Conservation (phyloP, 148 eudicot genomes). For the Fagopyrum homotropicum region DNA sequence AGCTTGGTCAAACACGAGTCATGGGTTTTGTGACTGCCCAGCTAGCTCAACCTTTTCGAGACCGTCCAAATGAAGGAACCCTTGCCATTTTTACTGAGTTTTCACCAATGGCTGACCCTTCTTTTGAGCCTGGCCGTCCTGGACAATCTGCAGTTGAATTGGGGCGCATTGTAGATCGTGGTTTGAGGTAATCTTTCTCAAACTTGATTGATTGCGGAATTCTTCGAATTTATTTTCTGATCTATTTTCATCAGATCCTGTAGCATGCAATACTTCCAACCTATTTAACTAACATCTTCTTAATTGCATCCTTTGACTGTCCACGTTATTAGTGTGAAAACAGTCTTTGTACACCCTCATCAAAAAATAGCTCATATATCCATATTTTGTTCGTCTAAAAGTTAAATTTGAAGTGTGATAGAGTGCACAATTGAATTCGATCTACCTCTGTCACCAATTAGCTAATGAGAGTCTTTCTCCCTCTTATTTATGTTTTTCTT, state of each 20-base stretch:
- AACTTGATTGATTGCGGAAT: neutral
- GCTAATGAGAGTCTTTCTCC: no score
- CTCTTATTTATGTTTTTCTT: no score
- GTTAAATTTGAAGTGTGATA: no score
- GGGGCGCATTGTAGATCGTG: conserved; percentile 90
- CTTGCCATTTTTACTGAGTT: conserved; percentile 74
- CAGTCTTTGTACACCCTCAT: no score
- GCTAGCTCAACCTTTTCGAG: conserved; percentile 77
- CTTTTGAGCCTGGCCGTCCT: conserved; percentile 81
- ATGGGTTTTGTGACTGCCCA: conserved; percentile 73
- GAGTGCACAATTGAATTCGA: no score
- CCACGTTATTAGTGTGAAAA: no score
- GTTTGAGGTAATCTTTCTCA: conserved; percentile 51
- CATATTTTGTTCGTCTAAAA: no score
- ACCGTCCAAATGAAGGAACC: conserved; percentile 87
- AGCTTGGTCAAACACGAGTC: conserved; percentile 80
- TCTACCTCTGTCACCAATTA: no score
- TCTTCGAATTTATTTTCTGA: neutral
- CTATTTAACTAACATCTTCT: no score
- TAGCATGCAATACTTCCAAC: neutral
- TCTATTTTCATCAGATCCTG: neutral
- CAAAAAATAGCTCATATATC: no score
- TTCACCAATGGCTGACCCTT: conserved; percentile 93
- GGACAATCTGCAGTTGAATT: conserved; percentile 78
- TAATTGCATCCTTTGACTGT: no score